Conservation (phyloP, 1,284 basidiomycete species). For the Athelia sp. region DNA sequence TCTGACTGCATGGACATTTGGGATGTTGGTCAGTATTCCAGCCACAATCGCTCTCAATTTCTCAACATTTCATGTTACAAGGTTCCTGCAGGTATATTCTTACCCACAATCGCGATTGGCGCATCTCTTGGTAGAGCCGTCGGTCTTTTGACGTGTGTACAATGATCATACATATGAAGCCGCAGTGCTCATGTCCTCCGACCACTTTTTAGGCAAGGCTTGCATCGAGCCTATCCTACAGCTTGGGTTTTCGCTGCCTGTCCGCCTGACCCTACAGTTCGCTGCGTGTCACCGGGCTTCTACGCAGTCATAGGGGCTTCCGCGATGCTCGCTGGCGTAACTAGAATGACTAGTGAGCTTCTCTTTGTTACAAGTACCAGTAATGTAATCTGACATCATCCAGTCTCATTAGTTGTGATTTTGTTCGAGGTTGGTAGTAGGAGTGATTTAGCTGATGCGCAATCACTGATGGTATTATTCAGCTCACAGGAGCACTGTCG, state of each 20-base stretch:
- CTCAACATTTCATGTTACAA: slow-evolving; percentile 15
- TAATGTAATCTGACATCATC: neutral
- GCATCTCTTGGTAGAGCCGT: slow-evolving; percentile 66
- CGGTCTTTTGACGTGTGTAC: slow-evolving; percentile 58
- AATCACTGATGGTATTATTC: slow-evolving; percentile 6
- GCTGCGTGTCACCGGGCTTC: slow-evolving; percentile 75
- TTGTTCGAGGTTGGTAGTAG: slow-evolving; percentile 56
- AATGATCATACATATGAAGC: too few relatives aligned
- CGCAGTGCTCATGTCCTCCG: neutral
- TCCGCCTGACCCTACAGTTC: slow-evolving; percentile 60
- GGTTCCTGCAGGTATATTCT: slow-evolving; percentile 72
- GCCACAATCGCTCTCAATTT: neutral
- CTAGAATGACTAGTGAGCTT: slow-evolving; percentile 68
- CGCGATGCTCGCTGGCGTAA: slow-evolving; percentile 78
- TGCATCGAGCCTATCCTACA: slow-evolving; percentile 55
- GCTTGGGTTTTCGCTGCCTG: slow-evolving; percentile 69
- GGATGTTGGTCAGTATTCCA: slow-evolving; percentile 58
- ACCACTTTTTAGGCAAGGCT: slow-evolving; percentile 47
- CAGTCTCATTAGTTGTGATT: slow-evolving; percentile 71
- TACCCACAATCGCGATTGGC: slow-evolving; percentile 70
- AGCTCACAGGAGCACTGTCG: slow-evolving; percentile 67
- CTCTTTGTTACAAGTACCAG: neutral
- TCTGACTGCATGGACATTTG: slow-evolving; percentile 71
- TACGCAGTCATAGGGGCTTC: slow-evolving; percentile 83
- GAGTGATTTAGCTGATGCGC: neutral